phyloP scores from a whole-genome alignment of 768 basidiomycete species.

The Trametes punicea region DNA sequence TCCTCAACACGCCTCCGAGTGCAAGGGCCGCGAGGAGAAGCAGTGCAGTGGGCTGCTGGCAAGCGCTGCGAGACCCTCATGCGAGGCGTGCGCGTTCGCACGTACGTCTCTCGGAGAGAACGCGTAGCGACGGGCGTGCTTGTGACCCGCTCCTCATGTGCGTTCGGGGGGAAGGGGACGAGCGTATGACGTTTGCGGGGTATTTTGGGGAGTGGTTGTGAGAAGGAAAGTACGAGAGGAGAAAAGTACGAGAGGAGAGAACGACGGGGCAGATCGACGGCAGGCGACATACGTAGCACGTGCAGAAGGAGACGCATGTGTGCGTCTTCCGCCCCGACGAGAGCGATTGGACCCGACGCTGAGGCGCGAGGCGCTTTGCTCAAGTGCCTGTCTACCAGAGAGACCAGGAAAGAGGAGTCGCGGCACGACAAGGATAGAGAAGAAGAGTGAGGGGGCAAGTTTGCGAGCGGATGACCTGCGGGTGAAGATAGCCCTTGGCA shows the following conservation, averaged over 20 bases:
- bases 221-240: constrained; percentile 8
- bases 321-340: neutral
- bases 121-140: neutral
- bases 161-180: neutral
- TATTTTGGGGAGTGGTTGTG: constrained; percentile 7
- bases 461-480: neutral
- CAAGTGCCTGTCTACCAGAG: neutral
- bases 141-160: neutral
- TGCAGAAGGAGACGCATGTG: neutral
- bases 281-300: neutral
- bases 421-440: neutral
- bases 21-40: too few relatives aligned
- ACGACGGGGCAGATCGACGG: constrained; percentile 8
- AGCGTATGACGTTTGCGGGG: constrained; percentile 6
- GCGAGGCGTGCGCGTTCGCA: too few relatives aligned
- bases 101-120: neutral
- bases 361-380: constrained; percentile 2
- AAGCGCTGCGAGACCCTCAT: neutral
- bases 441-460: neutral
- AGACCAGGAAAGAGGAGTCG: neutral
- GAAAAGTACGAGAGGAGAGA: constrained; percentile 1
- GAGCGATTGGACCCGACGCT: too few relatives aligned
- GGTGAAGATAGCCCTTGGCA: too few relatives aligned
- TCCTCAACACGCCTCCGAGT: too few relatives aligned
- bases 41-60: too few relatives aligned